These are phyloP conservation scores for Apiospora aurea DNA, from an alignment of 2,329 filamentous ascomycete genomes.

Conservation along the genomic window DNA sequence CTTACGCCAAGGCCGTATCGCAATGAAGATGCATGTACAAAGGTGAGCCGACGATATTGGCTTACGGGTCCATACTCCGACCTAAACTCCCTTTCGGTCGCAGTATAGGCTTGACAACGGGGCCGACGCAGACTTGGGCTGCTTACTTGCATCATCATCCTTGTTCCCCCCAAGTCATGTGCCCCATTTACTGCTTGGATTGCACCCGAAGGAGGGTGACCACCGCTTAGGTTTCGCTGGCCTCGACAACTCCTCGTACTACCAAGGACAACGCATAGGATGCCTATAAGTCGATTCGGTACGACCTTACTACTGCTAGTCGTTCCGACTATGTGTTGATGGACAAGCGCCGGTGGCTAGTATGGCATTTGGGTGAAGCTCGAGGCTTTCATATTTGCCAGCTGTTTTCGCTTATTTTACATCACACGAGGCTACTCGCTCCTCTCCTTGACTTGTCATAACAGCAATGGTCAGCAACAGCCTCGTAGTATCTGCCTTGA, in stretches of 20 bases:
- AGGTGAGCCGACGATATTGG: constrained; percentile 17
- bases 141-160: constrained; percentile 23
- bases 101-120: constrained; percentile 21
- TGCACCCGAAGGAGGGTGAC: constrained; percentile 14
- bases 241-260: constrained; percentile 10
- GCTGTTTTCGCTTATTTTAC: constrained; percentile 10
- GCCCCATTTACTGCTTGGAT: constrained; percentile 7
- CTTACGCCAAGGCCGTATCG: constrained; percentile 18
- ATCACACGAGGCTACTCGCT: neutral
- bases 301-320: constrained; percentile 12
- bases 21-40: constrained; percentile 1
- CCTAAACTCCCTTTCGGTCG: constrained; percentile 1
- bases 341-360: neutral
- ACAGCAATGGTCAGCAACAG: neutral
- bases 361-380: neutral
- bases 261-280: constrained; percentile 4
- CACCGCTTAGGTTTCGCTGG: constrained; percentile 6
- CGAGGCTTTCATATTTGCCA: neutral
- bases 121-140: constrained; percentile 18
- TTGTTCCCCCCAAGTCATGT: constrained; percentile 15
- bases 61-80: constrained; percentile 1
- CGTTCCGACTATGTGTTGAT: neutral
- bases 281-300: constrained; percentile 4
- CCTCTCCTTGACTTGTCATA: neutral
- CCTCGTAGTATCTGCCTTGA: neutral